Conservation (phyloP, 1,139 yeast species). For the Sugiyamaella xylanicola region DNA sequence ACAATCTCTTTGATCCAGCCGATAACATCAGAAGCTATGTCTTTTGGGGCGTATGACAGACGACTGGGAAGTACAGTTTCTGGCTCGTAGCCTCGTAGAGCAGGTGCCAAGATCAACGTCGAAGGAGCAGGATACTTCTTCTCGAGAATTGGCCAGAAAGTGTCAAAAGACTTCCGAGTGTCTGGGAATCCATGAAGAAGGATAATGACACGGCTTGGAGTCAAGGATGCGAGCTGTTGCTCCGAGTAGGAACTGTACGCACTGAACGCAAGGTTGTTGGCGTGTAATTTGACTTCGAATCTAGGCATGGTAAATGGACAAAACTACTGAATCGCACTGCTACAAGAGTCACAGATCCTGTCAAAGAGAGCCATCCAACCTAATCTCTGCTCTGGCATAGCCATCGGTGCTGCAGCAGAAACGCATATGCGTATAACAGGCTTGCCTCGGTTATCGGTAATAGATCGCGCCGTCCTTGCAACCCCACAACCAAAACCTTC, state of each 20-base stretch:
- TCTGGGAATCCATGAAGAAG: slow-evolving; percentile 39
- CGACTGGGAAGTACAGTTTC: slow-evolving; percentile 26
- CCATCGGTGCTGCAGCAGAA: too few relatives aligned
- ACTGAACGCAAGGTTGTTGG: slow-evolving; percentile 17
- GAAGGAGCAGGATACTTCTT: slow-evolving; percentile 23
- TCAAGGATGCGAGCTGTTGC: slow-evolving; percentile 1
- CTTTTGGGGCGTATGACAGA: slow-evolving; percentile 21
- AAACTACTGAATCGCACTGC: too few relatives aligned
- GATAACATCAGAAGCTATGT: slow-evolving; percentile 30
- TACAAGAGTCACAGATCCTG: too few relatives aligned
- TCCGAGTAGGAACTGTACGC: slow-evolving; percentile 16
- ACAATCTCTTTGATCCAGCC: slow-evolving; percentile 25
- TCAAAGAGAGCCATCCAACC: too few relatives aligned
- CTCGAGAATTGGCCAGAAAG: slow-evolving; percentile 26
- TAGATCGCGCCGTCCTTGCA: background rate
- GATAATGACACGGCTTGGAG: slow-evolving; percentile 24
- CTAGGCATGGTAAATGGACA: slow-evolving; percentile 6
- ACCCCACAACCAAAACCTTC: too few relatives aligned
- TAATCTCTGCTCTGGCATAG: too few relatives aligned
- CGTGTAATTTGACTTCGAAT: slow-evolving; percentile 14
- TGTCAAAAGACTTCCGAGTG: slow-evolving; percentile 30
- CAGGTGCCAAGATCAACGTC: slow-evolving; percentile 32
- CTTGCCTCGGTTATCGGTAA: background rate
- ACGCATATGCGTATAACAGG: background rate
- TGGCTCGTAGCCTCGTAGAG: slow-evolving; percentile 36